Evolutionary conservation across 768 basidiomycete species (phyloP).

Genomic region (Postia placenta): DNA sequence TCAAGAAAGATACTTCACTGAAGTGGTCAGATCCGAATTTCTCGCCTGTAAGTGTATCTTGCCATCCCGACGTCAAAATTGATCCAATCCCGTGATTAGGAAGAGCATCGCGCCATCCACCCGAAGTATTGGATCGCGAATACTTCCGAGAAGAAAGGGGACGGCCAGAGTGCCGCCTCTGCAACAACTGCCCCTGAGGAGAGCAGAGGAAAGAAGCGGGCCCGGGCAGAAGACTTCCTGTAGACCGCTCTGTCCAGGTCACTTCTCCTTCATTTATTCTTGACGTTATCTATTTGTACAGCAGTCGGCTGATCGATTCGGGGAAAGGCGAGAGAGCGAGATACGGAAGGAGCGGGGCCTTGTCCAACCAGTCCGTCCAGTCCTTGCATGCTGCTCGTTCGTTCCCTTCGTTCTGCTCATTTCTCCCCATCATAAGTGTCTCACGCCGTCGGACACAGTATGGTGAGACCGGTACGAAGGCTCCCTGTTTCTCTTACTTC

Average conservation of each 20-base stretch:
- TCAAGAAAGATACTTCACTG: conserved; percentile 71
- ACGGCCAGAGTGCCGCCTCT: conserved; percentile 24
- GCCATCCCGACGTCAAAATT: conserved; percentile 1
- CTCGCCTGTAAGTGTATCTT: conserved; percentile 52
- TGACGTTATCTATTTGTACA: background rate
- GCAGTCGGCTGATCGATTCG: background rate
- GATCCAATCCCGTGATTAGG: conserved; percentile 36
- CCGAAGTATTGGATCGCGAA: conserved; percentile 55
- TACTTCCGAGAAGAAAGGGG: conserved; percentile 26
- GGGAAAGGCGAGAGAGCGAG: conserved; percentile 9
- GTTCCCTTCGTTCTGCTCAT: conserved; percentile 17
- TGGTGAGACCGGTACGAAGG: too few species aligned
- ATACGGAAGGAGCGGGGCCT: too few species aligned
- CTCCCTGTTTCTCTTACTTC: conserved; percentile 9
- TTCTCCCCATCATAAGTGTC: conserved; percentile 9
- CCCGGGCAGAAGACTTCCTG: conserved; percentile 82
- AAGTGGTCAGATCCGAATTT: conserved; percentile 77
- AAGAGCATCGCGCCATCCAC: conserved; percentile 68
- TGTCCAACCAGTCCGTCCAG: conserved; percentile 28
- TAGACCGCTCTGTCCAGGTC: conserved; percentile 23
- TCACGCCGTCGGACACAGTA: too few species aligned
- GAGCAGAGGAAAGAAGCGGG: conserved; percentile 74
- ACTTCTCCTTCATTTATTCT: background rate
- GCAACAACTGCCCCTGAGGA: conserved; percentile 39
- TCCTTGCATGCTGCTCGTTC: conserved; percentile 16